Conservation (phyloP, 2,329 filamentous ascomycete species). For the Penicillium sp. region DNA sequence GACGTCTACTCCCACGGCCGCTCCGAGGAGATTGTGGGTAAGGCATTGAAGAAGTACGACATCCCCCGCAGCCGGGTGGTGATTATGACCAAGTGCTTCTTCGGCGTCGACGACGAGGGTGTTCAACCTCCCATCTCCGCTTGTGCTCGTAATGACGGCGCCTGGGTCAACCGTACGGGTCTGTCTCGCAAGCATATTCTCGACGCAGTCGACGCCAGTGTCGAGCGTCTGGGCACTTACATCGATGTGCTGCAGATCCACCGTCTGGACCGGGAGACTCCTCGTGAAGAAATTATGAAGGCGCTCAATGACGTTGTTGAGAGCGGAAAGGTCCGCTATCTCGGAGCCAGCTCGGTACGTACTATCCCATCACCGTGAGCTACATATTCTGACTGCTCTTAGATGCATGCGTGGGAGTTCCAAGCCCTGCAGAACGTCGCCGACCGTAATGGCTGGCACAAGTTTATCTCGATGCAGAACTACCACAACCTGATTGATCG, state of each 20-base stretch:
- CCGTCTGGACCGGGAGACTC: slow-evolving; percentile 50
- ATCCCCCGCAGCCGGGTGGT: slow-evolving; percentile 67
- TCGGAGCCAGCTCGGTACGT: slow-evolving; percentile 39
- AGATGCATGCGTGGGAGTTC: slow-evolving; percentile 56
- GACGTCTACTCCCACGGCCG: slow-evolving; percentile 56
- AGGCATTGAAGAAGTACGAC: slow-evolving; percentile 63
- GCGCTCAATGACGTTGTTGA: slow-evolving; percentile 49
- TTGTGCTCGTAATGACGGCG: slow-evolving; percentile 28
- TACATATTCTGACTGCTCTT: neutral
- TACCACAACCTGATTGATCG: slow-evolving; percentile 50
- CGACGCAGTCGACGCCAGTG: slow-evolving; percentile 61
- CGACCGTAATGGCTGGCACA: slow-evolving; percentile 49
- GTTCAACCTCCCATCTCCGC: neutral
- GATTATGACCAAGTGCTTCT: slow-evolving; percentile 64
- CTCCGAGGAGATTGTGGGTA: slow-evolving; percentile 66
- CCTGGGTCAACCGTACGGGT: slow-evolving; percentile 44
- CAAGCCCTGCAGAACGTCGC: slow-evolving; percentile 52
- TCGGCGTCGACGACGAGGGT: neutral
- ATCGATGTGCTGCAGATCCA: slow-evolving; percentile 61
- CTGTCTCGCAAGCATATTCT: slow-evolving; percentile 66
- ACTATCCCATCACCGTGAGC: neutral
- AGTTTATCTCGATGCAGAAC: slow-evolving; percentile 54
- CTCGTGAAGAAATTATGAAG: slow-evolving; percentile 56
- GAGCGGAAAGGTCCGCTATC: slow-evolving; percentile 35
- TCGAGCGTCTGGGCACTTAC: slow-evolving; percentile 52